Base-by-base conservation (phyloP, 305 asterid species). In the Fraxinus baroniana region DNA sequence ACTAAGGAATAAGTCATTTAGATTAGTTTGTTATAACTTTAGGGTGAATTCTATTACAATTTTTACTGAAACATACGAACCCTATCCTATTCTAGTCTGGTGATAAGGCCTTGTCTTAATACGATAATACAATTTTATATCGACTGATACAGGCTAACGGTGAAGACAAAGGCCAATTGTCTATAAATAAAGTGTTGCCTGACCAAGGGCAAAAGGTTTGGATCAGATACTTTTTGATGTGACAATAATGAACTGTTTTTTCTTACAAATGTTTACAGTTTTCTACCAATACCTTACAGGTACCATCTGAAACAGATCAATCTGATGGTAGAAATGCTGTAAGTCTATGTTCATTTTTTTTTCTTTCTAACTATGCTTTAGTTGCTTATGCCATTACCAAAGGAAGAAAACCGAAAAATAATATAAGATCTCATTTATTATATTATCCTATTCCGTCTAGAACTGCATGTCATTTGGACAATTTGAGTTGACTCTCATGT, bases 251-350 rank as follows among this genome's bases (percentile, higher is more conserved):
- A 46, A n/a, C 77, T 49, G 5, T 52, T 68, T 24, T 66, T 39
- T 3, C 30, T 32, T 60, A 44, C 20, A 66, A 62, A 26, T 46
- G 78, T 8, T 72, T 62, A 26, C 52, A 76, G 39, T 72, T 28
- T 17, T 72, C 32, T 78, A 8, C n/a, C 26, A 39, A 55, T 22
- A 77, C 28, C 74, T 79, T 80, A 77, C 90, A 88, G 91, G 88
- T 66, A 32, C 83, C 73, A 30, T 76, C 89, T 28, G 24, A 24
- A 18, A 39, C 81, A 79, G 85, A 86, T 78, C 87, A 73, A 15
- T 84, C 90, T 64, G 93, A 88, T 84, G 86, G 60, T 26, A 90
- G 95, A 91, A 76, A 68, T 83, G 90, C 91, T 33, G 97, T 89
- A 87, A 90, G 93, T 85, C 78, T 41, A 33, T 76, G 17, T 22